Evolutionary conservation across 2,329 filamentous ascomycete genomes (phyloP).

Genomic region (Fusarium sp.): DNA sequence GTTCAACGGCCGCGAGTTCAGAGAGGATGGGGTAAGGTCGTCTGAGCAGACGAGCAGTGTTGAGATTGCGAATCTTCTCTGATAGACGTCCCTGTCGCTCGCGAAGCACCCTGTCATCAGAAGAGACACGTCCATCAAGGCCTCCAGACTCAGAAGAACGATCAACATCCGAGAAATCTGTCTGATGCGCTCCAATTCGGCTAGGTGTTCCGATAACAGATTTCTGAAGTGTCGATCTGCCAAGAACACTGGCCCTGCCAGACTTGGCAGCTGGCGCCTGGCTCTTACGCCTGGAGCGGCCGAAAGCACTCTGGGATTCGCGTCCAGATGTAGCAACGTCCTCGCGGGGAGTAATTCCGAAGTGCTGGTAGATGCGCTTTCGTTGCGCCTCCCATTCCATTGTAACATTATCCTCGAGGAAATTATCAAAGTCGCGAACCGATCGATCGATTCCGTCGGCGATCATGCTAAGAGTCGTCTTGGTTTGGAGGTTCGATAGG

Average conservation of each 20-base stretch:
- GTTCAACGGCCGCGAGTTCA: constrained; percentile 81
- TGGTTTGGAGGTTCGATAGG: constrained; percentile 86
- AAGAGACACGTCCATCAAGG: constrained; percentile 59
- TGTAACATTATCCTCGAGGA: constrained; percentile 93
- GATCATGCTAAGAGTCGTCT: constrained; percentile 92
- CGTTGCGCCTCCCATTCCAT: constrained; percentile 97
- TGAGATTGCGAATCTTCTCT: constrained; percentile 82
- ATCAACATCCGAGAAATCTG: constrained; percentile 77
- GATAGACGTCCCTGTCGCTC: constrained; percentile 88
- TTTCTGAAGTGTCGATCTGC: constrained; percentile 76
- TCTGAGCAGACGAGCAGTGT: constrained; percentile 75
- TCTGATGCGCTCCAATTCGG: constrained; percentile 72
- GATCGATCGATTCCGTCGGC: constrained; percentile 90
- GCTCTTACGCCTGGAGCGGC: constrained; percentile 67
- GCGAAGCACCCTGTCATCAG: constrained; percentile 80
- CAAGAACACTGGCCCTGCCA: constrained; percentile 65
- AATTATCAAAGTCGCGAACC: constrained; percentile 90
- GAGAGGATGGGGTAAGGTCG: constrained; percentile 79
- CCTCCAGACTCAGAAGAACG: constrained; percentile 64
- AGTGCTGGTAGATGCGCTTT: constrained; percentile 94
- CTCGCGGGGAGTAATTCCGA: constrained; percentile 80
- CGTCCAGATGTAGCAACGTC: constrained; percentile 57
- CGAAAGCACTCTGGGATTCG: constrained; percentile 69
- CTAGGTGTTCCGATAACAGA: constrained; percentile 89
- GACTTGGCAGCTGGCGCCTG: constrained; percentile 61